phyloP scores from a whole-genome alignment of 768 basidiomycete species.

The Suillus weaverae region DNA sequence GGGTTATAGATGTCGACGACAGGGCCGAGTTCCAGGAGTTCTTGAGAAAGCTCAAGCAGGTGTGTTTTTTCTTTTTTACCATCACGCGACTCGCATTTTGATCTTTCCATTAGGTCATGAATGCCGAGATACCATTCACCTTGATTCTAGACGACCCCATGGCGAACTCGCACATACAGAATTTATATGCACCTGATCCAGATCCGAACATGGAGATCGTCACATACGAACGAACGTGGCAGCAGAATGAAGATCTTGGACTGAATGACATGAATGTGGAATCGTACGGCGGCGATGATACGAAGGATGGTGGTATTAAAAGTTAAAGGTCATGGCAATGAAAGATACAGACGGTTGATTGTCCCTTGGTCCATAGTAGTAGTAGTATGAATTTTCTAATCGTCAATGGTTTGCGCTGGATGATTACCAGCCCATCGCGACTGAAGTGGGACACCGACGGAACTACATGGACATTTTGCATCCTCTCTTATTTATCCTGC shows the following conservation, averaged over 20 bases:
- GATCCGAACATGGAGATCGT: slow-evolving; percentile 92
- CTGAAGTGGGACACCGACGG: not conserved
- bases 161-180: slow-evolving; percentile 94
- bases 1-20: slow-evolving; percentile 39
- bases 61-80: slow-evolving; percentile 30
- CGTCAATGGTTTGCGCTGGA: not conserved
- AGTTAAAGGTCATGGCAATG: slow-evolving; percentile 3
- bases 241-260: slow-evolving; percentile 95
- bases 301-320: slow-evolving; percentile 4
- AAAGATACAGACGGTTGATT: not conserved
- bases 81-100: slow-evolving; percentile 6
- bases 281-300: slow-evolving; percentile 21
- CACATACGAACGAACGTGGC: slow-evolving; percentile 78
- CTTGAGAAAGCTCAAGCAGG: slow-evolving; percentile 73
- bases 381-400: not conserved
- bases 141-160: slow-evolving; percentile 94
- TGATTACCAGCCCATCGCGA: not conserved
- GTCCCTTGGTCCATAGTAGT: not conserved
- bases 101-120: slow-evolving; percentile 58
- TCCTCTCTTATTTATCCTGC: not conserved
- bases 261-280: slow-evolving; percentile 89
- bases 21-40: slow-evolving; percentile 71
- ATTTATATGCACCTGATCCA: slow-evolving; percentile 94
- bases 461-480: not conserved
- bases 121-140: slow-evolving; percentile 79